Evolutionary conservation across 352 stramenopile species (phyloP).

Genomic region (Globisporangium ultimum): DNA sequence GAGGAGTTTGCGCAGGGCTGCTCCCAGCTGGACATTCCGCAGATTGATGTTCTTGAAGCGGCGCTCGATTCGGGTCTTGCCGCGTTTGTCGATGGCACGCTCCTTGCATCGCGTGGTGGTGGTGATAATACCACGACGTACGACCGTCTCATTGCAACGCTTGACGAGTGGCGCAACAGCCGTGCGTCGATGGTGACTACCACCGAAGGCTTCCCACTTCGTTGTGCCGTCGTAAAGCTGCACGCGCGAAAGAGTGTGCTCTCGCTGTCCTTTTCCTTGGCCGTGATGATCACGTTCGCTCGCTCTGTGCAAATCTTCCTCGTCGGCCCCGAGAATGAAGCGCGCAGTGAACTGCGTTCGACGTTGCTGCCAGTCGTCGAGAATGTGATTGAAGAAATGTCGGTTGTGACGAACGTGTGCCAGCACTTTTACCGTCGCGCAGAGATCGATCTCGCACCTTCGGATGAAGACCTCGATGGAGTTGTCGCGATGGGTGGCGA

Average conservation of each 20-base stretch:
- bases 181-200: slow-evolving; percentile 16
- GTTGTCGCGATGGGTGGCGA: slow-evolving; percentile 60
- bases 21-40: slow-evolving; percentile 39
- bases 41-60: slow-evolving; percentile 41
- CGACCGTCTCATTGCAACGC: slow-evolving; percentile 46
- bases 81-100: slow-evolving; percentile 52
- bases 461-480: slow-evolving; percentile 67
- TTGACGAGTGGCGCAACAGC: slow-evolving; percentile 53
- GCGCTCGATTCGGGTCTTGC: slow-evolving; percentile 53
- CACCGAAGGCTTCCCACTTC: slow-evolving; percentile 51
- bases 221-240: slow-evolving; percentile 65
- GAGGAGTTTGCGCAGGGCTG: slow-evolving; percentile 51
- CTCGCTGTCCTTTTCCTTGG: slow-evolving; percentile 54
- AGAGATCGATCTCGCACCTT: slow-evolving; percentile 64
- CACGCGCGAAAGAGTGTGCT: slow-evolving; percentile 42
- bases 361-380: slow-evolving; percentile 35
- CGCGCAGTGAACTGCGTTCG: slow-evolving; percentile 25
- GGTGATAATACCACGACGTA: slow-evolving; percentile 37
- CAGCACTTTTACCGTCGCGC: slow-evolving; percentile 62
- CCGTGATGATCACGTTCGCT: slow-evolving; percentile 50
- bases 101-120: slow-evolving; percentile 35
- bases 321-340: slow-evolving; percentile 18
- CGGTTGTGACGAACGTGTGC: slow-evolving; percentile 39
- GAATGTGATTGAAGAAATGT: slow-evolving; percentile 39
- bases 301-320: slow-evolving; percentile 29